Percentiles rank a stretch among this genome's conserved stretches.
phyloP scores from a whole-genome alignment of 352 stramenopile species.

The Globisporangium iwayamae region DNA sequence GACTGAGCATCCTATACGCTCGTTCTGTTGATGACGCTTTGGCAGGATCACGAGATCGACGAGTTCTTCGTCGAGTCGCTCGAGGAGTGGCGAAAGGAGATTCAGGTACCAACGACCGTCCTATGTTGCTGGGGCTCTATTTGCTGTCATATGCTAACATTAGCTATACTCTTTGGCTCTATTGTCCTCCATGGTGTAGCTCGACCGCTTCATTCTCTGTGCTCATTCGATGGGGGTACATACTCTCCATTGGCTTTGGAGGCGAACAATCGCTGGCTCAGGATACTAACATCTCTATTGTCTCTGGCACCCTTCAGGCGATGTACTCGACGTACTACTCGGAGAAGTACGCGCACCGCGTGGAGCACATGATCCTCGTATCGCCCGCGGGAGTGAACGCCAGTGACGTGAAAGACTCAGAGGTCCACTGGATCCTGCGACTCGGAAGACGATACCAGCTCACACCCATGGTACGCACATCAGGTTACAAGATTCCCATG shows the following conservation, averaged over 20 bases:
- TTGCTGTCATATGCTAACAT: constrained; percentile 1
- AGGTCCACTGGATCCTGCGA: constrained; percentile 41
- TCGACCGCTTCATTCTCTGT: constrained; percentile 76
- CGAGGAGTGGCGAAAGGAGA: constrained; percentile 64
- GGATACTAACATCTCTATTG: neutral
- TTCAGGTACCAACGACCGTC: constrained; percentile 24
- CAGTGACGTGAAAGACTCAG: constrained; percentile 29
- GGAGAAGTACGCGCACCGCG: constrained; percentile 59
- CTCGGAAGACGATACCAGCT: constrained; percentile 40
- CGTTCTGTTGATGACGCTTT: neutral
- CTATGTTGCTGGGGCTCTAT: neutral
- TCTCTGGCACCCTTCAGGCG: constrained; percentile 23
- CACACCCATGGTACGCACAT: constrained; percentile 59
- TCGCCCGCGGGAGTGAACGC: constrained; percentile 64
- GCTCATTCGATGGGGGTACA: constrained; percentile 80
- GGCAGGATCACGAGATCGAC: constrained; percentile 66
- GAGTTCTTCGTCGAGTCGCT: constrained; percentile 81
- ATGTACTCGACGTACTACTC: constrained; percentile 83
- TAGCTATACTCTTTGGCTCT: neutral
- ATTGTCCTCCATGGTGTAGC: constrained; percentile 16
- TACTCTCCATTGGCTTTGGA: neutral
- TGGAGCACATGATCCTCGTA: constrained; percentile 77
- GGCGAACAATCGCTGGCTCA: neutral
- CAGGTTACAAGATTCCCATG: neutral
- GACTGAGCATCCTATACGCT: too few species aligned